Evolutionary conservation across 2,329 filamentous ascomycete species (phyloP).

Genomic region (Exophiala lecanii-corni): DNA sequence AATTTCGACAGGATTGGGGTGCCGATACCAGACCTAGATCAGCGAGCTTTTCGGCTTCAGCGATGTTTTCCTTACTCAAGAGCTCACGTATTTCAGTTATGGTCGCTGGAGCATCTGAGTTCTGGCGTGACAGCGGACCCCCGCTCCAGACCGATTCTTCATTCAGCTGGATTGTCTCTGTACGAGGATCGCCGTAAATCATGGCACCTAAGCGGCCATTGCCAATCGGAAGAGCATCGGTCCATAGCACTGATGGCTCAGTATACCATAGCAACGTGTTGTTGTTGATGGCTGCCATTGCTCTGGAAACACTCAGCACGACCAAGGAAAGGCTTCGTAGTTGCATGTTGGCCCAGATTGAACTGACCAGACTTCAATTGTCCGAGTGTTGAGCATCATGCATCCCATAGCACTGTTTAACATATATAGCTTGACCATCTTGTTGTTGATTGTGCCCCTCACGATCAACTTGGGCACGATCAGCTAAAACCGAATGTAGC

Average conservation of each 20-base stretch:
- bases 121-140: conserved; percentile 11
- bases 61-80: background rate
- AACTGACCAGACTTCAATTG: too few species aligned
- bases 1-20: conserved; percentile 34
- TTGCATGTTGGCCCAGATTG: too few species aligned
- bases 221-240: conserved; percentile 44
- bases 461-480: too few species aligned
- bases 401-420: too few species aligned
- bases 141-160: conserved; percentile 29
- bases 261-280: conserved; percentile 45
- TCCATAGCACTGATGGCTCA: conserved; percentile 31
- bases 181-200: conserved; percentile 17
- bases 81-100: background rate
- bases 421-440: too few species aligned
- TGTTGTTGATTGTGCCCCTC: too few species aligned
- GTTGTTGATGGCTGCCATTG: too few species aligned
- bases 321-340: too few species aligned
- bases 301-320: too few species aligned
- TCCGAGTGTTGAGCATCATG: too few species aligned
- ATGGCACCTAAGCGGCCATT: conserved; percentile 43
- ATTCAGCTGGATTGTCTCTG: conserved; percentile 25
- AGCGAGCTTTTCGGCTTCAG: conserved; percentile 1
- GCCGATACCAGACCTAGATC: conserved; percentile 1
- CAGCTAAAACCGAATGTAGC: too few species aligned
- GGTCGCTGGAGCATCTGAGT: background rate